Evolutionary conservation across 2,329 filamentous ascomycete species (phyloP), one percentile per base, ranked within the genome.

Genomic region (Dactylella cylindrospora): DNA sequence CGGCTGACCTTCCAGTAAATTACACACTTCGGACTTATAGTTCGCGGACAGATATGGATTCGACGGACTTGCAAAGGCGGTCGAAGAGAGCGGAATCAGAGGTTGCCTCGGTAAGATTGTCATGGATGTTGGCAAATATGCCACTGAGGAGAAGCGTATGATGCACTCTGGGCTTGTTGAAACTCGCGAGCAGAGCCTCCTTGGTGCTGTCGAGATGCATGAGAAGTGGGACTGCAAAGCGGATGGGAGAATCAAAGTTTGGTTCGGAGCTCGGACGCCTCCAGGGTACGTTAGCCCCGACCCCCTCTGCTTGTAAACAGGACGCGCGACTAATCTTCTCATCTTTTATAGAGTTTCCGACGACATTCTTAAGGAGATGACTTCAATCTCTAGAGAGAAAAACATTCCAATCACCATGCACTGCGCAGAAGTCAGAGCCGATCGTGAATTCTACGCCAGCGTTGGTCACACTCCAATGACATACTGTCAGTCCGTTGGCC

Each of bases 1-100:
- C 35, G 22, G 47, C 55, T 61, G 55, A 61, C 55, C 41, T 61
- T 47, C 46, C 13, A 61, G 55, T 47, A 52, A 60, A 39, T 52
- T 39, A 44, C 29, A 36, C 19, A 31, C 41, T 33, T n/a, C 4
- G 10, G 12, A 13, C 5, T 26, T 49, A 36, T 62, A 75, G 73
- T 76, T 76, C 57, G 73, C 75, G 4, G 72, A 77, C 66, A 72
- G 75, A 12, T 76, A 75, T 49, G 75, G 76, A 3, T 77, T 77
- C 51, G 74, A 77, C 49, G 75, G 74, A 3, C 70, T 77, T 3
- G 73, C 71, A 52, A 68, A 67, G 20, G 75, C 75, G 0, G 75
- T 77, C 2, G 72, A 74, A 47, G 73, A 77, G 46, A 74, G 71
- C 43, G 75, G 75, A 0, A 76, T 77, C 36, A 68, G 75, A 9